Base-by-base conservation (phyloP, 805 yeast species). In the Dipodascopsis uninucleata region DNA sequence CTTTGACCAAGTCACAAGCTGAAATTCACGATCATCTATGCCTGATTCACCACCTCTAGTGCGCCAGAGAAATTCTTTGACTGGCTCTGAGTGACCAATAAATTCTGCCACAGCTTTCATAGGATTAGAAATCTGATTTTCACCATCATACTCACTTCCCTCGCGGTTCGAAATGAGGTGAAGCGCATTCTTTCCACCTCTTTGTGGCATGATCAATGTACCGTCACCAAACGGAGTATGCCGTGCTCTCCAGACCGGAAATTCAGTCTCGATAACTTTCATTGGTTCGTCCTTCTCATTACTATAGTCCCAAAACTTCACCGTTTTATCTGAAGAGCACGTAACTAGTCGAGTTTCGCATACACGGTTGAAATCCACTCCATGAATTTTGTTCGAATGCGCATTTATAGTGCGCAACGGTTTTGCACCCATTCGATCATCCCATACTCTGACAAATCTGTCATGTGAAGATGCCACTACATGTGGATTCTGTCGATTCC, bases 1-100 rank as follows among this genome's bases (percentile, higher is more conserved):
- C 40, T 85, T 80, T 1, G 95, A 82, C 97, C 97, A 90, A 0
- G 97, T 86, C 1, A 93, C 90, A 39, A 93, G 64, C 62, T 93
- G 97, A 60, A 78, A 93, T 47, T 89, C 96, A 43, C 90, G 71
- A 66, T 85, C 87, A 55, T 80, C 81, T 10, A 75, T 57, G 0
- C 59, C 62, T 2, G 37, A 14, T 34, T 69, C 69, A 3, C 69
- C 62, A 45, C 79, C 76, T 28, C 87, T 71, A 5, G 78, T 69
- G 53, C 97, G 71, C 96, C 96, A 90, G 1, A 88, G 68, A 59
- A 90, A 88, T 60, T 93, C 97, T 31, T 81, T 82, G 14, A 93
- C 82, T 1, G 93, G 83, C 38, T 83, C 95, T 1, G 77, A 71
- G 60, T 93, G 97, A 0, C 96, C 96, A 53, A 76, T 74, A 63